Evolutionary conservation across 1,284 basidiomycete genomes (phyloP).

Genomic region (Trichosporon sp.): DNA sequence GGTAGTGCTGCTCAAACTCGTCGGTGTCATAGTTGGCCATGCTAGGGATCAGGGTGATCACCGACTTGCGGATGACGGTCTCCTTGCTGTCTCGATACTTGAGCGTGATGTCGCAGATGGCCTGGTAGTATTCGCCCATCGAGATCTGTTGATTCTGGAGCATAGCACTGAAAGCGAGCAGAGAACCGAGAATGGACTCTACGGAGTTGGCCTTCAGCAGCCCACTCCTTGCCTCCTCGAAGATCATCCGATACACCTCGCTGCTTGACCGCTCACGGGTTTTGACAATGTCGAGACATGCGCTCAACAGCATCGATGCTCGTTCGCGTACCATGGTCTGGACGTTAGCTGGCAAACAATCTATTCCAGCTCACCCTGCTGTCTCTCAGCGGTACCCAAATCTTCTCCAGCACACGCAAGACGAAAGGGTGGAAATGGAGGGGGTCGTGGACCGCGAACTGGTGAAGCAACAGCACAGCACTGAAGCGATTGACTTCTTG

Average conservation of each 20-base stretch:
- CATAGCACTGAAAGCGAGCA: slow-evolving; percentile 87
- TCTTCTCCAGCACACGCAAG: slow-evolving; percentile 78
- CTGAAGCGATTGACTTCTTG: slow-evolving; percentile 47
- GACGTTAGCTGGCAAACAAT: slow-evolving; percentile 5
- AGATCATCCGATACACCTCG: slow-evolving; percentile 65
- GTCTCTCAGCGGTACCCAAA: slow-evolving; percentile 81
- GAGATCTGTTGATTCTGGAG: slow-evolving; percentile 92
- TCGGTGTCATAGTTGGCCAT: slow-evolving; percentile 91
- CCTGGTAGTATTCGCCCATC: slow-evolving; percentile 84
- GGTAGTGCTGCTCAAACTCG: slow-evolving; percentile 79
- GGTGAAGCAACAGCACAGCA: slow-evolving; percentile 69
- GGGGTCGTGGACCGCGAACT: slow-evolving; percentile 79
- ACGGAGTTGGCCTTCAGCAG: slow-evolving; percentile 68
- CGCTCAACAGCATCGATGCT: slow-evolving; percentile 81
- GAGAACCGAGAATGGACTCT: slow-evolving; percentile 81
- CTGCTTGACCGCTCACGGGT: slow-evolving; percentile 47
- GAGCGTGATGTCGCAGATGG: slow-evolving; percentile 86
- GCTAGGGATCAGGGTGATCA: slow-evolving; percentile 87
- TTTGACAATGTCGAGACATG: slow-evolving; percentile 78
- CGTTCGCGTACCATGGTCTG: slow-evolving; percentile 70
- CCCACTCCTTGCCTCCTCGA: slow-evolving; percentile 83
- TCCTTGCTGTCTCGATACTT: slow-evolving; percentile 84
- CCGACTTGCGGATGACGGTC: slow-evolving; percentile 78
- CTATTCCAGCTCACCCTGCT: slow-evolving; percentile 55
- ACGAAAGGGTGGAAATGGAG: slow-evolving; percentile 82